Base-by-base conservation (phyloP, 2,329 filamentous ascomycete genomes). In the Lachnellula cervina region DNA sequence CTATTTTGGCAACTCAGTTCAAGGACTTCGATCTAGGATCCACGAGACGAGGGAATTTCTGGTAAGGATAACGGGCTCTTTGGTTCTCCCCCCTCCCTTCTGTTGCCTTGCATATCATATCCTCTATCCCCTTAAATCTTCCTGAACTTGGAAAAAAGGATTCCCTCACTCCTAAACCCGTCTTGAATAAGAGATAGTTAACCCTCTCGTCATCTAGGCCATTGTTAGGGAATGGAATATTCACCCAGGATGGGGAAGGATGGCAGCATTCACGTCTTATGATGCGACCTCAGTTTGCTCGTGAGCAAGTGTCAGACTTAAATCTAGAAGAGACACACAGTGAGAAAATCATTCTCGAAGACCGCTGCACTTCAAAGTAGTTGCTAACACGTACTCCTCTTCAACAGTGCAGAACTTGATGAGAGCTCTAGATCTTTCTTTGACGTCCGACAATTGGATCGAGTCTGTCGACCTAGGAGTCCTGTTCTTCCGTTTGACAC, bases 251-350 rank as follows among this genome's bases (percentile, higher is more conserved):
- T 55, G 68, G 68, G 14, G 52, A 58, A 17, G 52, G 49, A 9
- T 70, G 68, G 68, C 62, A 66, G 44, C 64, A 65, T 50, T 68
- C 65, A 0, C 46, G 68, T 11, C 72, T 76, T 7, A 72, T 82
- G 68, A 73, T 86, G 48, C 73, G 80, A 11, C 82, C 81, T 0
- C 75, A 79, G 59, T 83, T 83, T 60, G 73, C 77, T 5, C 70
- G 78, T 9, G 77, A 80, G 56, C 78, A 82, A 67, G 73, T 82
- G 43, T 83, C 84, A 37, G 87, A 93, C 67, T 74, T 93, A 3
- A 11, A 32, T 32, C 28, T 32, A 32, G 28, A 32, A 32, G 28
- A 32, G 9, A 32, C 28, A 32, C 28, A 32, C 9, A 9, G 28
- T 32, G 28, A 32, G 28, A 32, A 11, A 8, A 32, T 32, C 8